Evolutionary conservation across 805 yeast genomes (phyloP).

Genomic region (Pichia californica): DNA sequence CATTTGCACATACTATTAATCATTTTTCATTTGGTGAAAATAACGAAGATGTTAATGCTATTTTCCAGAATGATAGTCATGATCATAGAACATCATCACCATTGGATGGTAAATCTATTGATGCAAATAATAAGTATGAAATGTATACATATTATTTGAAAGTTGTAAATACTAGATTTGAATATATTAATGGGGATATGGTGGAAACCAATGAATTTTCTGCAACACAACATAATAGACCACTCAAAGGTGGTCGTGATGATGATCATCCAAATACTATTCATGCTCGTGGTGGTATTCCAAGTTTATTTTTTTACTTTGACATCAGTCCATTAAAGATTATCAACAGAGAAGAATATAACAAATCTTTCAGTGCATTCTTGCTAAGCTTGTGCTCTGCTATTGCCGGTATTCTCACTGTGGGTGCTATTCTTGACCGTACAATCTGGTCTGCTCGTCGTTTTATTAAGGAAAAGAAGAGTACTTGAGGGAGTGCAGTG

Average conservation of each 20-base stretch:
- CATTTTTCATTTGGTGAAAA: constrained; percentile 80
- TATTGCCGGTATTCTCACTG: constrained; percentile 88
- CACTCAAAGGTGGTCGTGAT: constrained; percentile 80
- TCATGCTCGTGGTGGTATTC: constrained; percentile 80
- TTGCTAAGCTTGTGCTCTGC: constrained; percentile 78
- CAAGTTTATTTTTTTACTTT: constrained; percentile 81
- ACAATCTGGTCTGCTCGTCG: constrained; percentile 86
- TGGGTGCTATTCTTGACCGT: constrained; percentile 83
- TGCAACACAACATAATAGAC: constrained; percentile 82
- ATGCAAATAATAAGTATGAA: constrained; percentile 46
- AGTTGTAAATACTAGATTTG: constrained; percentile 86
- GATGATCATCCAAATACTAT: constrained; percentile 84
- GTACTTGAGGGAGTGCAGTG: no score
- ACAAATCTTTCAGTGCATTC: constrained; percentile 78
- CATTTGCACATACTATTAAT: constrained; percentile 71
- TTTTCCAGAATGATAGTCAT: constrained; percentile 16
- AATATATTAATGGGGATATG: constrained; percentile 46
- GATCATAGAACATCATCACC: constrained; percentile 51
- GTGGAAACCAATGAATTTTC: constrained; percentile 87
- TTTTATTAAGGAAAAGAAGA: constrained; percentile 64
- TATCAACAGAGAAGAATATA: constrained; percentile 69
- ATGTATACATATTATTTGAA: constrained; percentile 74
- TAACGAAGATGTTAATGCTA: constrained; percentile 19
- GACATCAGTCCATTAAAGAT: constrained; percentile 93
- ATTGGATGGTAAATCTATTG: constrained; percentile 46